Conservation (phyloP, 306 rosid species). For the Citrullus amarus region DNA sequence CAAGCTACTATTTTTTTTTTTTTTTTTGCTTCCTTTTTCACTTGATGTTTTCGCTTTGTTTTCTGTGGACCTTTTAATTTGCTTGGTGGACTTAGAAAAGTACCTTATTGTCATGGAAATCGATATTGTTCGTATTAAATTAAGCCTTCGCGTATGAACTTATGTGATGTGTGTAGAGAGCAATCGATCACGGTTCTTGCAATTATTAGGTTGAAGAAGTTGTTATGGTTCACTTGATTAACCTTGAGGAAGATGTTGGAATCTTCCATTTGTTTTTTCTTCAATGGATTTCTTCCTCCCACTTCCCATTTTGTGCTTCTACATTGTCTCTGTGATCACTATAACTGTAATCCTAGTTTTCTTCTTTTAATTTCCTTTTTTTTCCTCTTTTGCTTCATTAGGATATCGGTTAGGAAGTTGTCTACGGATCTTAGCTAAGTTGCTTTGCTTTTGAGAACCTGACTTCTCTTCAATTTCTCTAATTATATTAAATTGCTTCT, state of each 20-base stretch:
- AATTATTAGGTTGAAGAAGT: background rate
- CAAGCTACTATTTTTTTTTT: background rate
- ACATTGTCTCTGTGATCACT: background rate
- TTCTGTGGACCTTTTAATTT: background rate
- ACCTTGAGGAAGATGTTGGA: background rate
- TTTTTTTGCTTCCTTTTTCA: background rate
- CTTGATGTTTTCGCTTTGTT: background rate
- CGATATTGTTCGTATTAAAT: background rate
- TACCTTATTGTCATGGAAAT: background rate
- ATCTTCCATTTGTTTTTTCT: background rate
- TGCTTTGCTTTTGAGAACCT: background rate
- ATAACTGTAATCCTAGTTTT: background rate
- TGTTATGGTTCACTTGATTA: background rate
- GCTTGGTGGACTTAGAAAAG: background rate
- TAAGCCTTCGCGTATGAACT: background rate
- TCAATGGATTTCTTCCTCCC: background rate
- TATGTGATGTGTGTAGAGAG: background rate
- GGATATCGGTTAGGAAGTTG: background rate
- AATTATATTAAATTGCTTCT: background rate
- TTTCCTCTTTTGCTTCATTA: background rate
- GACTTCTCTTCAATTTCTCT: background rate
- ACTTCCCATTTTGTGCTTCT: background rate
- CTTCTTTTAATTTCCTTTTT: background rate
- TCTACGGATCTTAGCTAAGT: background rate
- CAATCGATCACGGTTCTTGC: background rate